Percentiles rank a stretch among this genome's conserved stretches.
Evolutionary conservation across 768 basidiomycete genomes (phyloP).

Genomic region (Lactarius evosmus): DNA sequence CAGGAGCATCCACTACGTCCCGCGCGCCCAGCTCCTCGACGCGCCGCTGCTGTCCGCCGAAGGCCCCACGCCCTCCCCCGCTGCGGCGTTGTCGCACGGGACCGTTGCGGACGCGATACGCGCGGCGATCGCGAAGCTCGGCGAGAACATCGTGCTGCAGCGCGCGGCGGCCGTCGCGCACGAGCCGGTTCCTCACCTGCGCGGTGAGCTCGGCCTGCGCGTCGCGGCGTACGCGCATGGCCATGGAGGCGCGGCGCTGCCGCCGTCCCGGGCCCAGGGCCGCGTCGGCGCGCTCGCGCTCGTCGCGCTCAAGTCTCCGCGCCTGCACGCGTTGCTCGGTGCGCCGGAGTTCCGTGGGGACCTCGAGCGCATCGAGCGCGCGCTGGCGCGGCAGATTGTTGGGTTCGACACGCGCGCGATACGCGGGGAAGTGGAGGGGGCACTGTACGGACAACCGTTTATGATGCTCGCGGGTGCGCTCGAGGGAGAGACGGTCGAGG

Average conservation of each 20-base stretch:
- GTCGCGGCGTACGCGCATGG: constrained; percentile 27
- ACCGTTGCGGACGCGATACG: constrained; percentile 65
- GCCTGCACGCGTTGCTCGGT: constrained; percentile 13
- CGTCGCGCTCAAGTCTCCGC: constrained; percentile 24
- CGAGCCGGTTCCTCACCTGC: constrained; percentile 31
- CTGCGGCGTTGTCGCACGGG: constrained; percentile 33
- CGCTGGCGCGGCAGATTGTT: constrained; percentile 26
- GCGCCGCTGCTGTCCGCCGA: constrained; percentile 62
- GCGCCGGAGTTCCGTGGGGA: constrained; percentile 17
- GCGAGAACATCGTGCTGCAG: constrained; percentile 73
- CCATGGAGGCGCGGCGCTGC: background rate
- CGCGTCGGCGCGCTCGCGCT: constrained; percentile 26
- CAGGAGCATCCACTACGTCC: constrained; percentile 43
- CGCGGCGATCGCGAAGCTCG: constrained; percentile 68
- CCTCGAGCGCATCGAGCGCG: constrained; percentile 26
- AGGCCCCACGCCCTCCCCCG: background rate
- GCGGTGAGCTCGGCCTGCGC: constrained; percentile 17
- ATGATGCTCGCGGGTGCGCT: constrained; percentile 22
- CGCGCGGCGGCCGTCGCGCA: constrained; percentile 42
- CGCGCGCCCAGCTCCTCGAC: constrained; percentile 52
- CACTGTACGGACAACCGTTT: constrained; percentile 27
- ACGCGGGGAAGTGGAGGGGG: constrained; percentile 19
- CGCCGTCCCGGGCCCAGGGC: constrained; percentile 7
- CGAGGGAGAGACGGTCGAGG: constrained; percentile 24
- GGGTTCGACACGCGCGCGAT: constrained; percentile 25